Conservation (phyloP, 2,329 filamentous ascomycete species). For the Monilinia laxa region DNA sequence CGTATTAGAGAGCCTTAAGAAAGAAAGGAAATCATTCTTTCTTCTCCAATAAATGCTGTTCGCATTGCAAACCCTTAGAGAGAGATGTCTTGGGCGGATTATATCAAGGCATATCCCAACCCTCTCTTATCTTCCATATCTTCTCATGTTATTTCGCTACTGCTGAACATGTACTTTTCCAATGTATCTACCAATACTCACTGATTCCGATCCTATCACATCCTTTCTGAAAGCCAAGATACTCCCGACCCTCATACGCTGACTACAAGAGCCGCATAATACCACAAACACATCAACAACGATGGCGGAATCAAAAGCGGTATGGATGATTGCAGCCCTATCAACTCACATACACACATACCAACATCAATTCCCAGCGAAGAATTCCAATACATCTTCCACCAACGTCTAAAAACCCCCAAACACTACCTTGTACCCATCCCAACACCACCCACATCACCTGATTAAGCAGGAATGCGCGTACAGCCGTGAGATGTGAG, state of each 20-base stretch:
- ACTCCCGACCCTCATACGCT: background rate
- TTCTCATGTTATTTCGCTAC: background rate
- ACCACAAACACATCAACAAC: background rate
- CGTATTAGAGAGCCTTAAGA: background rate
- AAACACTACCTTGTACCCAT: background rate
- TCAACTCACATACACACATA: background rate
- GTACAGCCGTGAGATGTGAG: slow-evolving; percentile 26
- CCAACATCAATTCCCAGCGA: slow-evolving; percentile 20
- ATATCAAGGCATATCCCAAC: background rate
- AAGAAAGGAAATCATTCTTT: background rate
- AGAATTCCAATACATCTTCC: slow-evolving; percentile 27
- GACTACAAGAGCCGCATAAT: background rate
- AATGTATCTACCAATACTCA: background rate
- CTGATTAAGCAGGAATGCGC: slow-evolving; percentile 30
- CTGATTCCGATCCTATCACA: background rate
- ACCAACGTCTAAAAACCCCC: background rate
- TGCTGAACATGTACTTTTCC: background rate
- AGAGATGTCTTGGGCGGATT: background rate
- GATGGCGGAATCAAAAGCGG: slow-evolving; percentile 31
- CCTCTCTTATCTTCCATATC: no score
- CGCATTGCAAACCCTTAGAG: background rate
- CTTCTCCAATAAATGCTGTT: background rate
- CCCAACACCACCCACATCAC: slow-evolving; percentile 25
- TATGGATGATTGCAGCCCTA: slow-evolving; percentile 28
- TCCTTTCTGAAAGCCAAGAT: background rate